Conservation (phyloP, 345 rosid species). For the Salix dunnii region DNA sequence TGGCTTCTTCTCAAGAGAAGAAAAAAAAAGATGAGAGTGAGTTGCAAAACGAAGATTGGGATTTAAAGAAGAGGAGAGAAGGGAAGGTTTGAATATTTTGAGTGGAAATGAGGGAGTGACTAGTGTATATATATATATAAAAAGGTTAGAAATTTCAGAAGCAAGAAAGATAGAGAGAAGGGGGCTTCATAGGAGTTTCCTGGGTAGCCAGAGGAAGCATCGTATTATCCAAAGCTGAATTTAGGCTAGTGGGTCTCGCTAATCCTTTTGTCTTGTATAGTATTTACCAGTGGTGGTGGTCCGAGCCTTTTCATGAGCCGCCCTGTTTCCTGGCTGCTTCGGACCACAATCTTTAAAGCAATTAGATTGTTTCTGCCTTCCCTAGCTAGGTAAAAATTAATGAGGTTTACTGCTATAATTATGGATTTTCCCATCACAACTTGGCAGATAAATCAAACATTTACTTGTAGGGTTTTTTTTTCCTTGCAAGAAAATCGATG, state of each 20-base stretch:
- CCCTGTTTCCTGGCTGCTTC: too few species aligned
- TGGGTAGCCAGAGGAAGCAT: constrained; percentile 29
- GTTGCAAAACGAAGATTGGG: neutral
- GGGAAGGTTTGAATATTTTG: neutral
- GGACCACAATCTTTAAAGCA: too few species aligned
- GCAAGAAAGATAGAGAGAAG: neutral
- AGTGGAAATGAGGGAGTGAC: constrained; percentile 34
- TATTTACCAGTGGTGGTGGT: too few species aligned
- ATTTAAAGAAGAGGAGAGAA: neutral
- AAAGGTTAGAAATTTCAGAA: neutral
- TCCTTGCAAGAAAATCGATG: too few species aligned
- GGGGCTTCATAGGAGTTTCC: constrained; percentile 27
- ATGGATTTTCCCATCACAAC: too few species aligned
- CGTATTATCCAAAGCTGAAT: constrained; percentile 1
- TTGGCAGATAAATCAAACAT: too few species aligned
- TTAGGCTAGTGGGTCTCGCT: neutral
- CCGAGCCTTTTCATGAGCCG: too few species aligned
- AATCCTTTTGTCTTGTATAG: neutral
- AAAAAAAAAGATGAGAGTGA: neutral
- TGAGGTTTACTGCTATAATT: too few species aligned
- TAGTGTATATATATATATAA: constrained; percentile 10
- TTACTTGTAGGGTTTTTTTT: too few species aligned
- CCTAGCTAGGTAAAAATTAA: too few species aligned
- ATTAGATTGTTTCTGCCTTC: too few species aligned
- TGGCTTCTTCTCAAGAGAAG: neutral